Percentiles rank a stretch among this genome's conserved stretches.
These are phyloP conservation scores for Neoscytalidium dimidiatum DNA, from an alignment of 2,329 filamentous ascomycete genomes.

Conservation along the genomic window DNA sequence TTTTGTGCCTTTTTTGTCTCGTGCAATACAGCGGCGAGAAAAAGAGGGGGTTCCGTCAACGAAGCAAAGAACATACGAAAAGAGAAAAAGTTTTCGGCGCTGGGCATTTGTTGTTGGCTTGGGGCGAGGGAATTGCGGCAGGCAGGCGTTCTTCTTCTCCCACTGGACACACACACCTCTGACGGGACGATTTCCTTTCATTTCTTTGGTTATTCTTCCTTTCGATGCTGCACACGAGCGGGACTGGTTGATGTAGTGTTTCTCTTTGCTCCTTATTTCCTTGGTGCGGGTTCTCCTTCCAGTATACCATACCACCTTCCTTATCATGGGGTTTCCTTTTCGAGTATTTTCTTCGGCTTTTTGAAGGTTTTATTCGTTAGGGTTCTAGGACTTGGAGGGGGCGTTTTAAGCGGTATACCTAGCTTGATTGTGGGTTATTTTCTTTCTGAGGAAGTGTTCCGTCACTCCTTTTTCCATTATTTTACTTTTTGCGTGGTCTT, in stretches of 20 bases:
- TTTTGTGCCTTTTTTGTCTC: background rate
- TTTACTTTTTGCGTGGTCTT: background rate
- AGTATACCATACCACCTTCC: constrained; percentile 13
- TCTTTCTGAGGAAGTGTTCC: background rate
- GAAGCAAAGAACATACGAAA: background rate
- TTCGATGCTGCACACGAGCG: background rate
- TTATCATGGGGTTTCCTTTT: background rate
- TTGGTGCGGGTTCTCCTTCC: background rate
- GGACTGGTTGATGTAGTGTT: background rate
- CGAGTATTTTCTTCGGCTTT: background rate
- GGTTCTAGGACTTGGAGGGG: background rate
- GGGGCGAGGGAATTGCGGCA: background rate
- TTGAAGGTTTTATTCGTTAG: background rate
- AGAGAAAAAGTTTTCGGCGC: constrained; percentile 4
- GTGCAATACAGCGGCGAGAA: background rate
- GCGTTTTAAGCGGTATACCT: constrained; percentile 10
- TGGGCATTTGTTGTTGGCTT: background rate
- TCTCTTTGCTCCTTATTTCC: background rate
- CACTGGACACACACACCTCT: background rate
- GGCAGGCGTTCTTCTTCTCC: background rate
- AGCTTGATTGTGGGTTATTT: background rate
- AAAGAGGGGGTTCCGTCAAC: background rate
- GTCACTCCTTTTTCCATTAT: too few relatives aligned
- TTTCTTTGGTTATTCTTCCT: background rate
- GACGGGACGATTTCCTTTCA: background rate